Conservation (phyloP, 225 moss, liverwort and hornwort genomes). For the Rhytidiadelphus loreus region DNA sequence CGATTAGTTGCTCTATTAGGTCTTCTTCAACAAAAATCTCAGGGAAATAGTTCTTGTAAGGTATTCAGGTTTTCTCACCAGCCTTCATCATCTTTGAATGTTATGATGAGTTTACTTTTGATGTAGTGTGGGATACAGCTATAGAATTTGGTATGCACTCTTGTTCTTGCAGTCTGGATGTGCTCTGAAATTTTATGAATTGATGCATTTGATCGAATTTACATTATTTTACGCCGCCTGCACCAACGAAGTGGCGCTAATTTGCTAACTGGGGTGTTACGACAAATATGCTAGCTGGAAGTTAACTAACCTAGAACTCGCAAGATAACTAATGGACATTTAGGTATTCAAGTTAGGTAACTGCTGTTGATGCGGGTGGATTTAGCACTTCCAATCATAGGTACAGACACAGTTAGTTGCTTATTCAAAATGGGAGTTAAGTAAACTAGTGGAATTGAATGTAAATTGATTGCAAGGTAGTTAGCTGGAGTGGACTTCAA, state of each 20-base stretch:
- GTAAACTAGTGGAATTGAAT: not conserved
- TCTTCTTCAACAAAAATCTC: constrained; percentile 65
- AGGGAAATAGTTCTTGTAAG: constrained; percentile 54
- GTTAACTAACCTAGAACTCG: not conserved
- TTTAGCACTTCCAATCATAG: not conserved
- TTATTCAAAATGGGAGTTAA: not conserved
- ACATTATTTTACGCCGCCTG: not conserved
- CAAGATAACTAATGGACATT: not conserved
- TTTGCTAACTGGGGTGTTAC: not conserved
- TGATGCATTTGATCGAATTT: not conserved
- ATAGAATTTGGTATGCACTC: not conserved
- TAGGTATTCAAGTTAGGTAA: not conserved
- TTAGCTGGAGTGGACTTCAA: not conserved
- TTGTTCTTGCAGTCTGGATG: not conserved
- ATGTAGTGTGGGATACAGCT: not conserved
- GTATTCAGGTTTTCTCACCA: constrained; percentile 15
- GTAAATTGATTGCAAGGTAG: not conserved
- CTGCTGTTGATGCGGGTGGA: not conserved
- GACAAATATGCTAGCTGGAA: not conserved
- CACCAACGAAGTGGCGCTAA: not conserved
- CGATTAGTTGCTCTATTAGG: constrained; percentile 75
- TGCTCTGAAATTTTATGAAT: not conserved
- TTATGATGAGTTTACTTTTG: not conserved
- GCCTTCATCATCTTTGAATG: not conserved
- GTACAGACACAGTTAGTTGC: not conserved